Conservation (phyloP, 2,329 filamentous ascomycete genomes). For the Peltaster fructicola region DNA sequence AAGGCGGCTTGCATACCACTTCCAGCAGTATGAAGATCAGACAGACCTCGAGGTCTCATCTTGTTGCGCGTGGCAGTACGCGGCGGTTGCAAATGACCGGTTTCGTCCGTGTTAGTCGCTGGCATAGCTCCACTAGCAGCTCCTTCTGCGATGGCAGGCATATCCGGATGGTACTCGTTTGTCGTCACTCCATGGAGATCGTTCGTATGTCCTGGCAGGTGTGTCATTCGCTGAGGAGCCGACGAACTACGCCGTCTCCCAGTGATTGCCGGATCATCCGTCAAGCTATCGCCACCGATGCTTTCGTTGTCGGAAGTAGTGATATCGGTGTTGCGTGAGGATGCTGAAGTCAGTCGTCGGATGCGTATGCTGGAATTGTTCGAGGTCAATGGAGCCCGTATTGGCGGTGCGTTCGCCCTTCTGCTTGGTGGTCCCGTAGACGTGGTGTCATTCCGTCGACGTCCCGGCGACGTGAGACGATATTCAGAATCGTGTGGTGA, state of each 20-base stretch:
- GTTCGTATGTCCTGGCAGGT: slow-evolving; percentile 6
- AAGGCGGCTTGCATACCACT: slow-evolving; percentile 10
- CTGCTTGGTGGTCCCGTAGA: no score
- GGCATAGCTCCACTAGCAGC: slow-evolving; percentile 3
- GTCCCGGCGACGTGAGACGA: no score
- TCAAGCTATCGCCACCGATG: slow-evolving; percentile 1
- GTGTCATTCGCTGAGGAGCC: slow-evolving; percentile 14
- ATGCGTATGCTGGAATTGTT: slow-evolving; percentile 18
- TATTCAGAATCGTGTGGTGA: no score
- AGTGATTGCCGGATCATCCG: slow-evolving; percentile 6
- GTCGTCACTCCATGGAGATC: slow-evolving; percentile 11
- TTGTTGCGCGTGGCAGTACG: slow-evolving; percentile 7
- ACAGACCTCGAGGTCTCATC: slow-evolving; percentile 1
- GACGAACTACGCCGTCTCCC: slow-evolving; percentile 17
- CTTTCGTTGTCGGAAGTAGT: slow-evolving; percentile 5
- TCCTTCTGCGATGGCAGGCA: slow-evolving; percentile 15
- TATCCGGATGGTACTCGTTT: slow-evolving; percentile 11
- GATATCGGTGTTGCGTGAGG: slow-evolving; percentile 4
- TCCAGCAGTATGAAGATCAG: slow-evolving; percentile 5
- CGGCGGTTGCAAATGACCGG: slow-evolving; percentile 6
- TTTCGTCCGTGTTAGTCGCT: slow-evolving; percentile 1
- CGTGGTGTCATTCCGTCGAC: no score
- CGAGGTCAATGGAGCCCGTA: no score
- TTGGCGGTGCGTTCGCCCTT: no score
- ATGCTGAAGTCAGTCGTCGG: slow-evolving; percentile 13